These are phyloP conservation scores for Mucor ambiguus DNA, from an alignment of 371 early-diverging fungal species.

Conservation along the genomic window DNA sequence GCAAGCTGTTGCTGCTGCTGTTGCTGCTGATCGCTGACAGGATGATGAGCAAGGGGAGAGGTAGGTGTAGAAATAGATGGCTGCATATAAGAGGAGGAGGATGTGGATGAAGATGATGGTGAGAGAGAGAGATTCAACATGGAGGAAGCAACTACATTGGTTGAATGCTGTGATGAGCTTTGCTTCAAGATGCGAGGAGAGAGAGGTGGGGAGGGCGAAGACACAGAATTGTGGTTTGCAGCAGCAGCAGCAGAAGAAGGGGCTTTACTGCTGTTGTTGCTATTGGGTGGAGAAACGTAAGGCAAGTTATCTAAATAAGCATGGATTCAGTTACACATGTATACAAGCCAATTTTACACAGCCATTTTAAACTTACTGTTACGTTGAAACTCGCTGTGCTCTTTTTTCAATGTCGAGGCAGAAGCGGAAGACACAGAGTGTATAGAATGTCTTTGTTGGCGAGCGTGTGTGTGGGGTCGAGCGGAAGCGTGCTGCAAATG, in stretches of 20 bases:
- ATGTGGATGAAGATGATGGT: constrained; percentile 28
- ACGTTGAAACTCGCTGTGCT: neutral
- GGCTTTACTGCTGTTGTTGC: constrained; percentile 9
- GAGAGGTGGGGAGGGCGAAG: constrained; percentile 23
- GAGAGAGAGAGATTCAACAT: constrained; percentile 27
- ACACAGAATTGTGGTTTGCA: neutral
- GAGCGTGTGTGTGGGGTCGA: constrained; percentile 2
- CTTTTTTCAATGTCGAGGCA: neutral
- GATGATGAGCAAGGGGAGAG: constrained; percentile 9
- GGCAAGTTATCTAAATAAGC: neutral
- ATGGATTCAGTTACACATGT: neutral
- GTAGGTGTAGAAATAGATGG: constrained; percentile 27
- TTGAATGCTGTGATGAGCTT: constrained; percentile 7
- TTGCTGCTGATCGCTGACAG: neutral
- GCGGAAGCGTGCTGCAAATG: constrained; percentile 12
- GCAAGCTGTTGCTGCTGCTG: neutral
- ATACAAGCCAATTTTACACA: neutral
- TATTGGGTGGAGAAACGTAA: constrained; percentile 16
- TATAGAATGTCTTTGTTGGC: constrained; percentile 34
- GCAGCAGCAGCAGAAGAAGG: neutral
- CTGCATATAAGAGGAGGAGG: constrained; percentile 21
- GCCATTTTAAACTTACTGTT: neutral
- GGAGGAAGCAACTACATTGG: constrained; percentile 12
- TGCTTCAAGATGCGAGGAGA: constrained; percentile 17
- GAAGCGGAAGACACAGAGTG: constrained; percentile 10